Conservation (phyloP, 1,284 basidiomycete species). For the Tausonia pullulans region DNA sequence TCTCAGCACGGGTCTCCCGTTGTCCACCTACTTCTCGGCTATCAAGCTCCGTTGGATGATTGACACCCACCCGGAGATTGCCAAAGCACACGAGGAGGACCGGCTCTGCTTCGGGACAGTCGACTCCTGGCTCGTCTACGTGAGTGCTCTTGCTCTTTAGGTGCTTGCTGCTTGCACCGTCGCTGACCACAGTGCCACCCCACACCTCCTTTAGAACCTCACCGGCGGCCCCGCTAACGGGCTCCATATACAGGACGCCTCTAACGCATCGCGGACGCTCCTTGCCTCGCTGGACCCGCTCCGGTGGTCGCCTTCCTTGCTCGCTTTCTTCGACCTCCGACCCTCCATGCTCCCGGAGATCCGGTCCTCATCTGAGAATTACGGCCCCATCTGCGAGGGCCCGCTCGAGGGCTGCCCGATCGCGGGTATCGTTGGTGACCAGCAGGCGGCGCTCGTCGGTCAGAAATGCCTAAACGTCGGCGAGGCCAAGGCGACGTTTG, state of each 20-base stretch:
- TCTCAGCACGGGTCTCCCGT: conserved; percentile 69
- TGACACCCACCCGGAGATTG: conserved; percentile 70
- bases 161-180: neutral
- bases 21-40: conserved; percentile 94
- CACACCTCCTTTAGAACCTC: conserved; percentile 49
- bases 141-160: conserved; percentile 35
- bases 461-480: conserved; percentile 82
- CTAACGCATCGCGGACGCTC: conserved; percentile 92
- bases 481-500: conserved; percentile 90
- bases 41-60: conserved; percentile 97
- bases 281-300: conserved; percentile 75
- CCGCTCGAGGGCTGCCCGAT: conserved; percentile 68
- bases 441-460: conserved; percentile 90
- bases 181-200: neutral
- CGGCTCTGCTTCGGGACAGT: conserved; percentile 86
- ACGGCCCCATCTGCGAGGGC: conserved; percentile 61
- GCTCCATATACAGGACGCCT: conserved; percentile 87
- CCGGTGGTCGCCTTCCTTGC: conserved; percentile 68
- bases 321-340: conserved; percentile 79
- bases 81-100: conserved; percentile 67
- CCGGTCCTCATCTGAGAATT: conserved; percentile 84
- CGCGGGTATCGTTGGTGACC: conserved; percentile 87
- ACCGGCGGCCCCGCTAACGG: conserved; percentile 58
- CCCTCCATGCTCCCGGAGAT: conserved; percentile 70
- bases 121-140: conserved; percentile 91